phyloP scores from a whole-genome alignment of 1,284 basidiomycete genomes.

The Sanghuangporus sanghuang region DNA sequence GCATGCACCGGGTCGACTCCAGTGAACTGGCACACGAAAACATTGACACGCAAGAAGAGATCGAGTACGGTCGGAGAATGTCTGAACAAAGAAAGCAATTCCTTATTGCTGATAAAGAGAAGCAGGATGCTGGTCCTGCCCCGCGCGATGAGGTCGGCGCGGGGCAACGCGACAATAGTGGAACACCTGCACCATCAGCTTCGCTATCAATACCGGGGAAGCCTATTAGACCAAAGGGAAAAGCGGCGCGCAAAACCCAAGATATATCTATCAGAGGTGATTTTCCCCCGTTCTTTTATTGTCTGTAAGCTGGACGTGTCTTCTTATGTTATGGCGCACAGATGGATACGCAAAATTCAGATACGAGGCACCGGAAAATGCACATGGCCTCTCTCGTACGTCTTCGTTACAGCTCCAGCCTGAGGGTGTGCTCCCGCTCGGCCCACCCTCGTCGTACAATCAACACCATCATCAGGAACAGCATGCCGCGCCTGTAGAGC shows the following conservation, averaged over 20 bases:
- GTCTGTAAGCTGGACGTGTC: background rate
- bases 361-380: background rate
- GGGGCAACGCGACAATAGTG: background rate
- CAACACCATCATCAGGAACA: background rate
- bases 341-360: background rate
- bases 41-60: slow-evolving; percentile 62
- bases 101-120: slow-evolving; percentile 27
- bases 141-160: background rate
- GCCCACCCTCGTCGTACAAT: background rate
- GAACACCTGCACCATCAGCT: slow-evolving; percentile 4
- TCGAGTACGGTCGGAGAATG: slow-evolving; percentile 63
- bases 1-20: background rate
- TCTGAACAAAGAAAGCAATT: slow-evolving; percentile 58
- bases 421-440: background rate
- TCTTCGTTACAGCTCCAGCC: background rate
- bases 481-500: background rate
- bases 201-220: background rate
- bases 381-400: background rate
- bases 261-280: background rate
- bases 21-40: slow-evolving; percentile 43
- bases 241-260: background rate
- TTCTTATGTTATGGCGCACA: background rate
- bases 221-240: slow-evolving; percentile 2
- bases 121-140: background rate
- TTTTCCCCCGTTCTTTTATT: background rate